These are phyloP conservation scores for Suillus subluteus DNA, from an alignment of 768 basidiomycete genomes.

Conservation along the genomic window DNA sequence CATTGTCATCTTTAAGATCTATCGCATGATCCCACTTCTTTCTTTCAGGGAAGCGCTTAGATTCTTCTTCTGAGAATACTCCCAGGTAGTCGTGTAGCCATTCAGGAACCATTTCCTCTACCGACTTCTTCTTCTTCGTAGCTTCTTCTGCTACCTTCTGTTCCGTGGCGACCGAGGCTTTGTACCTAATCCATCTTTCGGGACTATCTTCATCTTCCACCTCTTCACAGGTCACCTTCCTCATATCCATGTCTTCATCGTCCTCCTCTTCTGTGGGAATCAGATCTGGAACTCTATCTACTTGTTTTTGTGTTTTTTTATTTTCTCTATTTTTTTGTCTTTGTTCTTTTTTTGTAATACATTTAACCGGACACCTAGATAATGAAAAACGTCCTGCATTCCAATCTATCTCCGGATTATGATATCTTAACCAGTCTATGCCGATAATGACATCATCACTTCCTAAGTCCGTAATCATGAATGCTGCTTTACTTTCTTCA, in stretches of 20 bases:
- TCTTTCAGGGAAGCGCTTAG: slow-evolving; percentile 1
- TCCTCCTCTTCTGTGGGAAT: neutral
- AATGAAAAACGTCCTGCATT: too few relatives aligned
- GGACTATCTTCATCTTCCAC: neutral
- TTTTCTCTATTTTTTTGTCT: too few relatives aligned
- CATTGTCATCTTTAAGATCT: too few relatives aligned
- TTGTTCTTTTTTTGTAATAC: too few relatives aligned
- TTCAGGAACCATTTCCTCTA: neutral
- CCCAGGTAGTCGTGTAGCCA: neutral
- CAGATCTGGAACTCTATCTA: neutral
- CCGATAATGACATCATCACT: neutral
- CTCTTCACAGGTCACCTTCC: neutral
- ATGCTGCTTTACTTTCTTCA: neutral
- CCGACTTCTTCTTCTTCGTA: neutral
- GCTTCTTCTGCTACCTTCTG: neutral
- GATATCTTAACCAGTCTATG: neutral
- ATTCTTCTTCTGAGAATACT: slow-evolving; percentile 8
- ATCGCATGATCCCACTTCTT: too few relatives aligned
- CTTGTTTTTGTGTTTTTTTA: too few relatives aligned
- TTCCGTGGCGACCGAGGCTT: neutral
- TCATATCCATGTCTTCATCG: accelerated
- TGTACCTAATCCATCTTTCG: neutral
- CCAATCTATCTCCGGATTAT: neutral
- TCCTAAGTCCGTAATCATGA: neutral
- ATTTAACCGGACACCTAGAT: too few relatives aligned